A percentile compares a stretch with the other conserved stretches of the same genome.
Evolutionary conservation across 139 green algal species (phyloP).

Genomic region (Micractinium sp.): DNA sequence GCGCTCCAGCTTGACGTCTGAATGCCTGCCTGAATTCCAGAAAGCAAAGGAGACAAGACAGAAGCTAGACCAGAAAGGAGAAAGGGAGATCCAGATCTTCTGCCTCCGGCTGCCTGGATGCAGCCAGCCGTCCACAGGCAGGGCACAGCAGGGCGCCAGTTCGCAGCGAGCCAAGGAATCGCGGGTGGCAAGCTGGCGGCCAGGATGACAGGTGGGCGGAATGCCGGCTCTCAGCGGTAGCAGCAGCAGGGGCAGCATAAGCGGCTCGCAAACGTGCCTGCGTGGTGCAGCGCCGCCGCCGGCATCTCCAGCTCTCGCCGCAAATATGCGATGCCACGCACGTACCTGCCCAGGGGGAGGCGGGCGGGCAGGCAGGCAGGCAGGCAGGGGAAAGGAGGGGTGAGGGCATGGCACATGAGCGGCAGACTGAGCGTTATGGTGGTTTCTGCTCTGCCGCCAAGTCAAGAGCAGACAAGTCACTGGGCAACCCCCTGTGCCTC

Average conservation of each 20-base stretch:
- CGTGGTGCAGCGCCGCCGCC: conserved; percentile 83
- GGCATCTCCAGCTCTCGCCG: conserved; percentile 90
- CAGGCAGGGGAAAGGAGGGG: background rate
- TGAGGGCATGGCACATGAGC: background rate
- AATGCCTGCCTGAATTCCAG: conserved; percentile 42
- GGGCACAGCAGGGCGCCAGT: too few species aligned
- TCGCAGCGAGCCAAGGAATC: too few species aligned
- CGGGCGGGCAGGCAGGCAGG: background rate
- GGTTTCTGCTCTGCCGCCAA: too few species aligned
- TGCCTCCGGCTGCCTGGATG: too few species aligned
- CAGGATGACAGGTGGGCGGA: background rate
- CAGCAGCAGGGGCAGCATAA: background rate
- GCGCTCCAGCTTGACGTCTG: conserved; percentile 69
- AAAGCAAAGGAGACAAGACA: too few species aligned
- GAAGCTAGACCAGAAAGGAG: too few species aligned
- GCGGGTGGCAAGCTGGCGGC: too few species aligned
- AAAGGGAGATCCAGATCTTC: too few species aligned
- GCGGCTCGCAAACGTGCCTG: conserved; percentile 46
- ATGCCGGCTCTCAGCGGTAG: background rate
- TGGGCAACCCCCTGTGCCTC: too few species aligned
- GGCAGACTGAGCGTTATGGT: too few species aligned
- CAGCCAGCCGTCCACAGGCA: too few species aligned
- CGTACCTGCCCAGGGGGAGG: conserved; percentile 50
- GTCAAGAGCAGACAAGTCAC: too few species aligned
- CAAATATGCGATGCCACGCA: conserved; percentile 81